Base-by-base conservation (phyloP, 1,284 basidiomycete genomes). In the Leccinum subrobustum region DNA sequence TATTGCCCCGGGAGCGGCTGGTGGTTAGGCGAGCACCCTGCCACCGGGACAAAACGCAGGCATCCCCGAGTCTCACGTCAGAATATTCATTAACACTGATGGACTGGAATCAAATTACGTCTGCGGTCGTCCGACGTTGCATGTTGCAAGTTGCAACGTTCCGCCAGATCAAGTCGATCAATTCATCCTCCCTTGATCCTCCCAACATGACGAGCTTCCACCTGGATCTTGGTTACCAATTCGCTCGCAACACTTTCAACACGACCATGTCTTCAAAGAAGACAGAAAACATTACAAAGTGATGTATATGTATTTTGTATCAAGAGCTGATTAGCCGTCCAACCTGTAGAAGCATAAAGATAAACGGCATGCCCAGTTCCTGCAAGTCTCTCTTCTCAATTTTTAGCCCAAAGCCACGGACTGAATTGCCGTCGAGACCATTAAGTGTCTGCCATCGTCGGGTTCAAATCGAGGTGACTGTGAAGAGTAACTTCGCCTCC, bases 361-460 rank as follows among this genome's bases (percentile, higher is more conserved):
- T 71, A 78, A 80, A 83, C 80, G 84, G 81, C 85, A 88, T 87
- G 86, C 86, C 87, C 87, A 88, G 86, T 75, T 78, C 76, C 69
- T 78, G 83, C 69, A 20, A 56, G 74, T 85, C 70, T 79, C 75
- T 83, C 76, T 74, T 68, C 75, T 71, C 70, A 67, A 73, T 57
- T 31, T 42, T 29, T 68, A 63, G 60, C 58, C 9, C 50, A 33
- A 60, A 44, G 52, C 55, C 62, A 57, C 51, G n/a, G 47, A 39
- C 57, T 58, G 68, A 61, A 67, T 67, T 62, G 55, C 61, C 67
- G 67, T 69, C 69, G 68, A 64, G 53, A 64, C 57, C 56, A 54
- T 52, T 9, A 59, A 48, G 42, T 3, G n/a, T 54, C 12, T 39
- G 23, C 66, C 63, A 64, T 73, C 70, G 69, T 67, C 73, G 69